A percentile compares a stretch with the other conserved stretches of the same genome.
Evolutionary conservation across 2,329 filamentous ascomycete species (phyloP).

Genomic region (Colletotrichum sp.): DNA sequence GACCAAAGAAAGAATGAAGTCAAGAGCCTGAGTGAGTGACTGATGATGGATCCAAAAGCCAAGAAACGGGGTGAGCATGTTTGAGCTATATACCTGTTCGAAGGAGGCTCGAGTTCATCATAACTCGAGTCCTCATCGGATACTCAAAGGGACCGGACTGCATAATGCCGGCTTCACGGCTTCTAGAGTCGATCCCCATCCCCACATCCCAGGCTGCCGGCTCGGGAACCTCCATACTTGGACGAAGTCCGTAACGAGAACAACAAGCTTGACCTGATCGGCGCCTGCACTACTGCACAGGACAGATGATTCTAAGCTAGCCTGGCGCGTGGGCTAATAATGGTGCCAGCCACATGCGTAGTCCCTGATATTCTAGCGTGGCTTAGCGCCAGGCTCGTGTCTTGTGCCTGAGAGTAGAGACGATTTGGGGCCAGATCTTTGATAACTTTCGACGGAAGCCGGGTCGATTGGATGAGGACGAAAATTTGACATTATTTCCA

Average conservation of each 20-base stretch:
- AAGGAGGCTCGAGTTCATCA: background rate
- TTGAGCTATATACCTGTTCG: constrained; percentile 9
- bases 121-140: background rate
- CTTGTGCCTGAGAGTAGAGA: background rate
- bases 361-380: background rate
- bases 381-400: background rate
- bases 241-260: background rate
- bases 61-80: background rate
- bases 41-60: background rate
- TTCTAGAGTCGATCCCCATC: background rate
- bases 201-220: background rate
- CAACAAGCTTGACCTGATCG: background rate
- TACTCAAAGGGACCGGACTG: background rate
- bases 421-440: background rate
- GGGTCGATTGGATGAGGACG: background rate
- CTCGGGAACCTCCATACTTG: background rate
- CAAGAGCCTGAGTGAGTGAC: background rate
- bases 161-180: background rate
- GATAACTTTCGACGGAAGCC: background rate
- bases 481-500: background rate
- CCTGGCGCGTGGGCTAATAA: background rate
- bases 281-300: background rate
- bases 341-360: background rate
- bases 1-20: background rate
- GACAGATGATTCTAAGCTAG: background rate